Base-by-base conservation (phyloP, 2,329 filamentous ascomycete genomes). In the Pezicula neosporulosa region DNA sequence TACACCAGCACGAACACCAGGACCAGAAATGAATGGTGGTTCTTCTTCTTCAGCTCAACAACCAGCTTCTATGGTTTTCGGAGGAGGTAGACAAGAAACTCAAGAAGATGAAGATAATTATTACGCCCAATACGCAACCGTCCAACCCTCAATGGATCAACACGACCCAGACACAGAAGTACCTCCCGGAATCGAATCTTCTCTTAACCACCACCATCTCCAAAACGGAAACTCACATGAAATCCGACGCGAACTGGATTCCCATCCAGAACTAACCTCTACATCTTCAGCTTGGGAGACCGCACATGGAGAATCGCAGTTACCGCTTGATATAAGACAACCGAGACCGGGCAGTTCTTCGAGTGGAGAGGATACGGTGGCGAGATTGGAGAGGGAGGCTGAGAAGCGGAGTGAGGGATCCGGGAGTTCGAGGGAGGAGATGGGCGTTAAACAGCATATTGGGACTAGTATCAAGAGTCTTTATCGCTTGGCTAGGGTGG, bases 61-160 rank as follows among this genome's bases (percentile, higher is more conserved):
- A 18, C 47, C 49, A 30, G 15, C 42, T 46, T 30, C 24, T 44
- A 45, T 30, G 28, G 28, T 30, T 9, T 30, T 30, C 10, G 28
- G 28, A 30, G 28, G 28, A 30, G 28, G 28, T 30, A 30, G 56
- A 56, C 12, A 19, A 47, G 24, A 45, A 47, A 56, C 54, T 36
- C 56, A 68, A 9, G 72, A 74, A 7, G 74, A 75, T 18, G 88
- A 92, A 55, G 81, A 86, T 44, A 83, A 83, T 41, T 93, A 93
- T 68, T 93, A 83, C 67, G 82, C 86, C 16, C 83, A 86, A 64
- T 93, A 94, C 66, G 85, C 87, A 60, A 76, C 81, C 56, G 87
- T 93, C 8, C 89, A 93, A 65, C 87, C 89, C 2, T 88, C 88
- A 30, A 83, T 93, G 76, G 89, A 93, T 68, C 83, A 82, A 50